A percentile compares a stretch with the other conserved stretches of the same genome.
These are phyloP conservation scores for Lignosus rhinocerotis DNA, from an alignment of 1,284 basidiomycete species.

Conservation along the genomic window DNA sequence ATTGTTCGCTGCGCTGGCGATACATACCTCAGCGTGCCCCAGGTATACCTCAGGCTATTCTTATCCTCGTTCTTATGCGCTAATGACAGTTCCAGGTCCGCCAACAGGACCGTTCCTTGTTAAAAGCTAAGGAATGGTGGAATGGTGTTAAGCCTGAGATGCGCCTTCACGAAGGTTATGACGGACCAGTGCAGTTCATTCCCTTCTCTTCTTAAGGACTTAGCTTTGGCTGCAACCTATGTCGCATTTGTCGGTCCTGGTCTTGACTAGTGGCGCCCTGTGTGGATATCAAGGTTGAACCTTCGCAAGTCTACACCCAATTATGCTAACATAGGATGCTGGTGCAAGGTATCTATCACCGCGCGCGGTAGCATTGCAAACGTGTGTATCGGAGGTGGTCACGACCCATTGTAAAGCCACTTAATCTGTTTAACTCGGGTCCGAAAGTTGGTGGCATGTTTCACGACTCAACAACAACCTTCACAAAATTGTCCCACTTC, in stretches of 20 bases:
- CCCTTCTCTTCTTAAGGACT: background rate
- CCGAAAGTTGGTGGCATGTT: too few relatives aligned
- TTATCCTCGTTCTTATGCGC: background rate
- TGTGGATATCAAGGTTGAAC: too few relatives aligned
- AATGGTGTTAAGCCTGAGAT: constrained; percentile 42
- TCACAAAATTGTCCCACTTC: too few relatives aligned
- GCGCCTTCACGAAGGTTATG: constrained; percentile 10
- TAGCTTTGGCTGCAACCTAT: background rate
- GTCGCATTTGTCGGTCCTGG: background rate
- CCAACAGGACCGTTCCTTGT: constrained; percentile 50
- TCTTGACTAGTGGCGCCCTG: too few relatives aligned
- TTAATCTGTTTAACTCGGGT: too few relatives aligned
- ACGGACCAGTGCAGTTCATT: constrained; percentile 22
- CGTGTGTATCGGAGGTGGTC: too few relatives aligned
- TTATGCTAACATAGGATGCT: too few relatives aligned
- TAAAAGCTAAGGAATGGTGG: constrained; percentile 49
- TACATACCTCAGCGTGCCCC: constrained; percentile 49
- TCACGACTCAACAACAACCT: too few relatives aligned
- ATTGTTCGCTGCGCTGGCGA: constrained; percentile 51
- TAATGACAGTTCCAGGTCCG: constrained; percentile 40
- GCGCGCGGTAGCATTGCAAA: too few relatives aligned
- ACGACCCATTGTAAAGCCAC: too few relatives aligned
- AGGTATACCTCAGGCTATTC: constrained; percentile 19
- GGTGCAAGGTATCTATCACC: too few relatives aligned
- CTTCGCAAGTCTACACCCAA: too few relatives aligned